A percentile compares a stretch with the other conserved stretches of the same genome.
Evolutionary conservation across 768 basidiomycete genomes (phyloP).

Genomic region (Mrakia gelida): DNA sequence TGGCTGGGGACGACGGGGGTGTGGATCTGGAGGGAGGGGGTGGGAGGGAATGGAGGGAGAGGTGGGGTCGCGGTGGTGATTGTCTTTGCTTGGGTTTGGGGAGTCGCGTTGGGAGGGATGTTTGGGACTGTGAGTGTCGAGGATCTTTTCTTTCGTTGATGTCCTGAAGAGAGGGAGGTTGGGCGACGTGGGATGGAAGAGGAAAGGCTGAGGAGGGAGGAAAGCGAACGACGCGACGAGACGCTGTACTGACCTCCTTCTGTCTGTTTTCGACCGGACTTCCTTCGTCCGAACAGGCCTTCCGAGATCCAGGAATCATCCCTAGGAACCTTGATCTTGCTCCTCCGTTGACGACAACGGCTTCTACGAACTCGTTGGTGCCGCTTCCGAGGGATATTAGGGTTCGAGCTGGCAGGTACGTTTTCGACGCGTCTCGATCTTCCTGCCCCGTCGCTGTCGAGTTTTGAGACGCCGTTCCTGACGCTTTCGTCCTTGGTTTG

Average conservation of each 20-base stretch:
- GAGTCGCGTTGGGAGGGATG: slow-evolving; percentile 70
- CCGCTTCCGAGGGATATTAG: slow-evolving; percentile 78
- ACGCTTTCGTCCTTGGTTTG: background rate
- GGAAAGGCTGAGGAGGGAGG: background rate
- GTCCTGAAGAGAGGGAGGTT: background rate
- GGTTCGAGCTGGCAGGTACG: slow-evolving; percentile 72
- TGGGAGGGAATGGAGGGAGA: slow-evolving; percentile 52
- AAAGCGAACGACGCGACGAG: background rate
- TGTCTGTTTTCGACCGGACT: background rate
- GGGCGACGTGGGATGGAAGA: background rate
- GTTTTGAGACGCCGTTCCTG: too few relatives aligned
- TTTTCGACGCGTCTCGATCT: slow-evolving; percentile 29
- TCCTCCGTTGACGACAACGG: slow-evolving; percentile 64
- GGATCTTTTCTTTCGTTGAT: background rate
- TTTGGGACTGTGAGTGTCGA: slow-evolving; percentile 62
- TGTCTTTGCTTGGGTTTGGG: slow-evolving; percentile 51
- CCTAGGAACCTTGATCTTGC: slow-evolving; percentile 81
- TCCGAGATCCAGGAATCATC: slow-evolving; percentile 79
- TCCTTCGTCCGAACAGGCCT: slow-evolving; percentile 51
- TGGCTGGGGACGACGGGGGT: slow-evolving; percentile 87
- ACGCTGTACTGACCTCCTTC: background rate
- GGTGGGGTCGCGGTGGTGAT: slow-evolving; percentile 51
- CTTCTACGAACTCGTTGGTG: slow-evolving; percentile 55
- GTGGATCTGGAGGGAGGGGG: slow-evolving; percentile 77
- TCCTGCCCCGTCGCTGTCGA: too few relatives aligned